These are phyloP conservation scores for Aspergillus ellipticus DNA, from an alignment of 495 filamentous ascomycete genomes.

Conservation along the genomic window DNA sequence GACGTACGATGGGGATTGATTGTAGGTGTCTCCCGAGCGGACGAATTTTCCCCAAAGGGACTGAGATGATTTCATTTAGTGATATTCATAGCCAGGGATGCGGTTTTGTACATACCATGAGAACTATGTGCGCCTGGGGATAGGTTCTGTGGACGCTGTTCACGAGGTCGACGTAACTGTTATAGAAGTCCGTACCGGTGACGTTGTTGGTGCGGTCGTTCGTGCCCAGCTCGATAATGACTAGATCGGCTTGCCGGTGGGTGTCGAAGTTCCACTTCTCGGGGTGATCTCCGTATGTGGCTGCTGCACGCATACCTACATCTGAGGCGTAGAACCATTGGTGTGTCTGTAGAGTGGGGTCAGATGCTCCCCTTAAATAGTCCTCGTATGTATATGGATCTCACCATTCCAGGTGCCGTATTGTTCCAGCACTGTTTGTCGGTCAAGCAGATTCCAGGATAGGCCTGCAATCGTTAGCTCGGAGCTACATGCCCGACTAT, in stretches of 20 bases:
- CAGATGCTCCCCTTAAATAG: neutral
- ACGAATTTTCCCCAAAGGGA: slow-evolving; percentile 62
- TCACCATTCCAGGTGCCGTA: slow-evolving; percentile 29
- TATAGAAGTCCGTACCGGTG: slow-evolving; percentile 47
- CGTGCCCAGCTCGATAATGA: slow-evolving; percentile 64
- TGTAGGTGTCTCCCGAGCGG: slow-evolving; percentile 50
- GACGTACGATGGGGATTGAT: slow-evolving; percentile 44
- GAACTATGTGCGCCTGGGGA: slow-evolving; percentile 58
- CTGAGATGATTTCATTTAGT: slow-evolving; percentile 24
- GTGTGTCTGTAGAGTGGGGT: slow-evolving; percentile 36
- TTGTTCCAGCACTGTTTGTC: slow-evolving; percentile 57
- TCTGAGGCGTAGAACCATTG: slow-evolving; percentile 68
- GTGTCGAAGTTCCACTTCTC: slow-evolving; percentile 59
- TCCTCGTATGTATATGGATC: neutral
- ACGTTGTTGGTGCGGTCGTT: slow-evolving; percentile 68
- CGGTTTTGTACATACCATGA: slow-evolving; percentile 60
- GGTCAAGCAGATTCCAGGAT: slow-evolving; percentile 57
- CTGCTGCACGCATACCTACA: slow-evolving; percentile 46
- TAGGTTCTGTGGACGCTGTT: slow-evolving; percentile 58
- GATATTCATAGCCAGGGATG: too few species aligned
- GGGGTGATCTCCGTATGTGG: slow-evolving; percentile 51
- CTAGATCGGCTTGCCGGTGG: slow-evolving; percentile 60
- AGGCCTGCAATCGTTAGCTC: slow-evolving; percentile 32
- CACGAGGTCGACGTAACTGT: slow-evolving; percentile 57
- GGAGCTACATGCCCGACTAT: neutral